Evolutionary conservation across 768 basidiomycete species (phyloP), one percentile per base, ranked within the genome.

Genomic region (Boletus patriciae): DNA sequence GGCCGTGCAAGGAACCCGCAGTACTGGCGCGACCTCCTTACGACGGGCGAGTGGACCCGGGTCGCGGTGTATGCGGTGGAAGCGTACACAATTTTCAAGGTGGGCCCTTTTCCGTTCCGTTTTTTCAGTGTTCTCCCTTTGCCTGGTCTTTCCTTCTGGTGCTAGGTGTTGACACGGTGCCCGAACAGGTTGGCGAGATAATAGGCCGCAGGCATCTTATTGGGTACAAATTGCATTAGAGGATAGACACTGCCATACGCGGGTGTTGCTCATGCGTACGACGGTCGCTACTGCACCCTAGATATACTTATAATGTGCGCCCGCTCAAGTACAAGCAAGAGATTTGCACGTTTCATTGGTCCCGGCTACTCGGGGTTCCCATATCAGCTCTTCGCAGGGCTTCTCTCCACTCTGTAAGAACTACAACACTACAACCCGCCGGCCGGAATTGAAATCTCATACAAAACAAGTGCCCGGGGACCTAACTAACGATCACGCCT

Each of bases 81-180:
- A 75, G 93, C 91, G 33, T 96, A 94, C 69, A 87, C 88, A 16
- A 88, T 96, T 64, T 96, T 90, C 80, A 90, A 90, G 79, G 90
- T 88, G 59, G 34, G 83, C 27, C 15, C 33, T 16, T 12, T 19
- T 52, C 29, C 29, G 15, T 8, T 23, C 13, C 13, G 7, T 25
- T 7, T 12, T n/a, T 18, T 34, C 16, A 15, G 27, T 13, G n/a
- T 18, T 41, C 7, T 51, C 41, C n/a, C 25, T 45, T 23, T 25
- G 38, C 38, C 16, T 25, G 25, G 25, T 42, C 8, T 36, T 27
- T 42, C 18, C 41, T 13, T 13, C 45, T n/a, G 38, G 12, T 13
- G 37, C 6, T 46, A 57, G 13, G 27, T 61, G 31, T 18, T 58
- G 25, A 60, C 45, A 34, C 29, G 19, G 11, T 36, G 40, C 18